phyloP scores from a whole-genome alignment of 2,329 filamentous ascomycete genomes.

The Alternaria sp. region DNA sequence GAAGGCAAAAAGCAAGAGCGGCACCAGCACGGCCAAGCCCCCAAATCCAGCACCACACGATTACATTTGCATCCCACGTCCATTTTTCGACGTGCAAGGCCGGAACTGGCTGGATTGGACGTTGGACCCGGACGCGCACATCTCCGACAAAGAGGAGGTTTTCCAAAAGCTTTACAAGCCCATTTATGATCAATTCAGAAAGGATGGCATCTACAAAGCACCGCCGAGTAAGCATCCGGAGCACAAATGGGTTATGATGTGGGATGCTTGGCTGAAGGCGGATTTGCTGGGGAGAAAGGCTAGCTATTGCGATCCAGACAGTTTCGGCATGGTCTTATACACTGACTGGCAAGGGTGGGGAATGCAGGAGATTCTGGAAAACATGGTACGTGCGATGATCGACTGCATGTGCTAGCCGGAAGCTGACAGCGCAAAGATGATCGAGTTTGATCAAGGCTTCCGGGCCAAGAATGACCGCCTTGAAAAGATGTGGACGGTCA shows the following conservation, averaged over 20 bases:
- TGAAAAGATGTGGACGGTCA: conserved; percentile 28
- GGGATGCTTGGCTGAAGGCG: conserved; percentile 21
- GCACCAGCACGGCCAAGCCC: background rate
- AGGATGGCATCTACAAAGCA: conserved; percentile 13
- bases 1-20: background rate
- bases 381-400: conserved; percentile 16
- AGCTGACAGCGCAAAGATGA: conserved; percentile 16
- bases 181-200: conserved; percentile 15
- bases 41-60: conserved; percentile 14
- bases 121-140: conserved; percentile 2
- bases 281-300: conserved; percentile 8
- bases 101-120: conserved; percentile 16
- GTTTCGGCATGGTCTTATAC: conserved; percentile 27
- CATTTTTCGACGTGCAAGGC: conserved; percentile 24
- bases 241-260: conserved; percentile 36
- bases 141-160: conserved; percentile 12
- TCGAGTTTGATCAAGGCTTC: conserved; percentile 27
- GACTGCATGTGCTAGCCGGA: background rate
- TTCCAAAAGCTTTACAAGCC: conserved; percentile 10
- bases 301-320: conserved; percentile 27
- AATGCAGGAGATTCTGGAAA: conserved; percentile 25
- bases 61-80: conserved; percentile 28
- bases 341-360: conserved; percentile 26
- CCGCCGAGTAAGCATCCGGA: conserved; percentile 16
- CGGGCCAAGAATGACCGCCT: conserved; percentile 12